These are phyloP conservation scores for Carex littledalei DNA, from an alignment of 176 grass and related monocot genomes.

Conservation along the genomic window DNA sequence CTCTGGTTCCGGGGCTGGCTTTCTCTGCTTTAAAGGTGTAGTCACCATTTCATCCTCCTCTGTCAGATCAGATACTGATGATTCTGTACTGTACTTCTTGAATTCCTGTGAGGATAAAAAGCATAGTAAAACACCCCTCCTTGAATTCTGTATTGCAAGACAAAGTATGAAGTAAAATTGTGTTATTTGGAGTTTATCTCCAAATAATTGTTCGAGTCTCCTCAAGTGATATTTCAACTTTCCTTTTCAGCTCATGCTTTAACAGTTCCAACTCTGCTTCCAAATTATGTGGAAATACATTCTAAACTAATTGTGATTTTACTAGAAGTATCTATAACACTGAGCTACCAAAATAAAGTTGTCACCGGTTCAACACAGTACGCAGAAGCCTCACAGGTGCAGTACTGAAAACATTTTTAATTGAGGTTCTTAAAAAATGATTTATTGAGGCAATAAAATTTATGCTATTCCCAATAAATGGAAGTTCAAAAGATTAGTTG, in stretches of 20 bases:
- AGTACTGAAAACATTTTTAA: neutral
- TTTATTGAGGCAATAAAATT: neutral
- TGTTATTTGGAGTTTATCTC: neutral
- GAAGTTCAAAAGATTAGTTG: neutral
- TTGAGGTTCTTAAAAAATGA: neutral
- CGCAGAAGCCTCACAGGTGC: neutral
- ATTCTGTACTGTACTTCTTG: neutral
- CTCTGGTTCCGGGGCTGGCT: slow-evolving; percentile 15
- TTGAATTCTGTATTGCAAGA: neutral
- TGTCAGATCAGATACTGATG: slow-evolving; percentile 1
- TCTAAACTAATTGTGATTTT: neutral
- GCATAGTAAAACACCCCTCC: neutral
- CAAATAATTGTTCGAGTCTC: neutral
- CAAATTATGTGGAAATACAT: neutral
- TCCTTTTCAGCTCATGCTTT: slow-evolving; percentile 29
- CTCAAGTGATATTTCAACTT: slow-evolving; percentile 8
- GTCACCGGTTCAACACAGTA: neutral
- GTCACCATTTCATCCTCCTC: slow-evolving; percentile 4
- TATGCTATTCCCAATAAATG: neutral
- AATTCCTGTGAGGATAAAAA: neutral
- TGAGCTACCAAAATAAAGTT: neutral
- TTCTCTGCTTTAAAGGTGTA: slow-evolving; percentile 7
- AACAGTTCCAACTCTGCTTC: slow-evolving; percentile 34
- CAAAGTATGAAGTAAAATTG: neutral
- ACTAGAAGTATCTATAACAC: neutral